Evolutionary conservation across 345 rosid genomes (phyloP).

Genomic region (Acer negundo): DNA sequence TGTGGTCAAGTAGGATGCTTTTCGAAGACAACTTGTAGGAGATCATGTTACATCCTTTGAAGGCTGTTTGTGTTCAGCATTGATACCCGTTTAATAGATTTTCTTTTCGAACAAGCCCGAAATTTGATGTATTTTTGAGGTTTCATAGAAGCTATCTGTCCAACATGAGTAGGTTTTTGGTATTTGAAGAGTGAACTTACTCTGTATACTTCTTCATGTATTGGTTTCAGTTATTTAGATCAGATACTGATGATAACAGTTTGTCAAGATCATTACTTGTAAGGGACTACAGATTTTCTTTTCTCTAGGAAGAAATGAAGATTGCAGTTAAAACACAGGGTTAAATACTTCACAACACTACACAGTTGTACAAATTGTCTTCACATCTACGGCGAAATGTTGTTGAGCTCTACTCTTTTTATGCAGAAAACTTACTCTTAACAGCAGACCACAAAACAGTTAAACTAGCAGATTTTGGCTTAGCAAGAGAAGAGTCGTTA

Average conservation of each 20-base stretch:
- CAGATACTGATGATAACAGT: neutral
- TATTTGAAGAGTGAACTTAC: neutral
- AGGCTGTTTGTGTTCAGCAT: neutral
- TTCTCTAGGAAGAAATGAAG: neutral
- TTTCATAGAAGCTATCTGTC: neutral
- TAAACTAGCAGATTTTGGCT: conserved; percentile 92
- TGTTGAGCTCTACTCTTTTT: neutral
- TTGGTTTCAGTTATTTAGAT: neutral
- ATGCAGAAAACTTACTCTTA: conserved; percentile 87
- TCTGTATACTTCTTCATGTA: neutral
- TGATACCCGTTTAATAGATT: neutral
- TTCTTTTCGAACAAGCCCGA: neutral
- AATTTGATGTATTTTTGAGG: neutral
- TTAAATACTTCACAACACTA: neutral
- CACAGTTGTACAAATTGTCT: neutral
- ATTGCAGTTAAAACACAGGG: neutral
- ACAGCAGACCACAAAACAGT: conserved; percentile 86
- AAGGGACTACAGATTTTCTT: neutral
- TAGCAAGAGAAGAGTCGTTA: conserved; percentile 94
- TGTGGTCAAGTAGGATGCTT: neutral
- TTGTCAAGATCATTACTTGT: neutral
- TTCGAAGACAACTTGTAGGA: neutral
- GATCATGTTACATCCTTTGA: neutral
- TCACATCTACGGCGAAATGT: neutral
- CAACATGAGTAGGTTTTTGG: neutral